Evolutionary conservation across 805 yeast genomes (phyloP).

Genomic region (Cyberlindnera samutprakarnensis): DNA sequence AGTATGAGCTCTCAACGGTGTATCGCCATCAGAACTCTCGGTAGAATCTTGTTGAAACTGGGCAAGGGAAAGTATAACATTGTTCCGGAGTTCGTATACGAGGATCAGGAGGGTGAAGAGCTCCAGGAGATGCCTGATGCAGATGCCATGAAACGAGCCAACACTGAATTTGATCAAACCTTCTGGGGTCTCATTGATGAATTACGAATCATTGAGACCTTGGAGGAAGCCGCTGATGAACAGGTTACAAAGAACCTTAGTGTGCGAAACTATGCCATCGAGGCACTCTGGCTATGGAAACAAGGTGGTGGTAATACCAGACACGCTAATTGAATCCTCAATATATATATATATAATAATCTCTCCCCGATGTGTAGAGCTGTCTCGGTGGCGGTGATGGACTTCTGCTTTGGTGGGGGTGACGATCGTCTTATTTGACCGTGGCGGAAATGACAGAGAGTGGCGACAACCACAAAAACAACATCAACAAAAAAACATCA

Average conservation of each 20-base stretch:
- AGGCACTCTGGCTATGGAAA: slow-evolving; percentile 88
- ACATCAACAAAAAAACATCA: background rate
- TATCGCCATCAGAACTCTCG: slow-evolving; percentile 78
- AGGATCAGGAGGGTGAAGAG: slow-evolving; percentile 17
- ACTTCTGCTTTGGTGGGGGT: no score
- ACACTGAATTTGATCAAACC: slow-evolving; percentile 29
- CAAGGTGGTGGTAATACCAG: slow-evolving; percentile 35
- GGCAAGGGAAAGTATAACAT: slow-evolving; percentile 54
- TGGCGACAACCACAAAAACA: background rate
- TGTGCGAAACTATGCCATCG: slow-evolving; percentile 76
- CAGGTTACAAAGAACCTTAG: slow-evolving; percentile 54
- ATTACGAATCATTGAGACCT: slow-evolving; percentile 53
- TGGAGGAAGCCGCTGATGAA: slow-evolving; percentile 66
- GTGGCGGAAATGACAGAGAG: slow-evolving; percentile 1
- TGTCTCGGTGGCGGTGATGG: no score
- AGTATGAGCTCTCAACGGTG: slow-evolving; percentile 80
- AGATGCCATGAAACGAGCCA: slow-evolving; percentile 25
- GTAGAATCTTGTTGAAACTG: slow-evolving; percentile 77
- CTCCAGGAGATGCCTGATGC: slow-evolving; percentile 25
- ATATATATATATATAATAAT: no score
- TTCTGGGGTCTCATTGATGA: slow-evolving; percentile 69
- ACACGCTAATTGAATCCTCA: slow-evolving; percentile 15
- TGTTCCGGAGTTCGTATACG: slow-evolving; percentile 36
- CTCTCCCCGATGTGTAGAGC: no score
- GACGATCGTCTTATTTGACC: no score